Evolutionary conservation across 768 basidiomycete genomes (phyloP).

Genomic region (Boletus eberwhitei): DNA sequence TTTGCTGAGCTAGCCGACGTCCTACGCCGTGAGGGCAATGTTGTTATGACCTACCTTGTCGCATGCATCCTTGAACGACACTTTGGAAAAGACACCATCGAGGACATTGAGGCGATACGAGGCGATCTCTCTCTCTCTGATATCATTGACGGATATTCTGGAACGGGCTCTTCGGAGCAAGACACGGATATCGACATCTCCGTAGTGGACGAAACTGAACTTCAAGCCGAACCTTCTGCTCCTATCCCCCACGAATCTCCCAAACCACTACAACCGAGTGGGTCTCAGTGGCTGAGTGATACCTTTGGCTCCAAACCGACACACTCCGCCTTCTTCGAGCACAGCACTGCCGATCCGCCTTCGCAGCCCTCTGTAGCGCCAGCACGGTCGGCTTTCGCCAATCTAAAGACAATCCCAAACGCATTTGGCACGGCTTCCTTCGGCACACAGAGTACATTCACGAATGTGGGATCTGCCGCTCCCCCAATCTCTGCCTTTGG

Average conservation of each 20-base stretch:
- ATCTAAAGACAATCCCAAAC: conserved; percentile 32
- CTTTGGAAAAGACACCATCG: conserved; percentile 78
- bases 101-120: conserved; percentile 67
- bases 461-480: not conserved
- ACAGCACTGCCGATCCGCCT: conserved; percentile 9
- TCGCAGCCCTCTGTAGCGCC: conserved; percentile 13
- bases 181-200: conserved; percentile 26
- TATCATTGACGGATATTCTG: conserved; percentile 63
- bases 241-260: not conserved
- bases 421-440: conserved; percentile 32
- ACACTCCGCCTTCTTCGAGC: conserved; percentile 19
- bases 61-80: conserved; percentile 86
- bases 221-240: conserved; percentile 5
- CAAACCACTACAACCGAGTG: conserved; percentile 24
- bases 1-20: conserved; percentile 57
- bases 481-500: conserved; percentile 8
- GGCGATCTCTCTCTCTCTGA: conserved; percentile 55
- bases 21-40: conserved; percentile 61
- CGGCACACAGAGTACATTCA: conserved; percentile 3
- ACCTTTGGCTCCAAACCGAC: conserved; percentile 30
- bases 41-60: conserved; percentile 79
- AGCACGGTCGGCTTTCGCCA: conserved; percentile 33
- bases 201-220: conserved; percentile 21
- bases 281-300: conserved; percentile 33
- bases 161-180: conserved; percentile 24